Evolutionary conservation across 495 filamentous ascomycete genomes (phyloP).

Genomic region (Hamigera avellanea): DNA sequence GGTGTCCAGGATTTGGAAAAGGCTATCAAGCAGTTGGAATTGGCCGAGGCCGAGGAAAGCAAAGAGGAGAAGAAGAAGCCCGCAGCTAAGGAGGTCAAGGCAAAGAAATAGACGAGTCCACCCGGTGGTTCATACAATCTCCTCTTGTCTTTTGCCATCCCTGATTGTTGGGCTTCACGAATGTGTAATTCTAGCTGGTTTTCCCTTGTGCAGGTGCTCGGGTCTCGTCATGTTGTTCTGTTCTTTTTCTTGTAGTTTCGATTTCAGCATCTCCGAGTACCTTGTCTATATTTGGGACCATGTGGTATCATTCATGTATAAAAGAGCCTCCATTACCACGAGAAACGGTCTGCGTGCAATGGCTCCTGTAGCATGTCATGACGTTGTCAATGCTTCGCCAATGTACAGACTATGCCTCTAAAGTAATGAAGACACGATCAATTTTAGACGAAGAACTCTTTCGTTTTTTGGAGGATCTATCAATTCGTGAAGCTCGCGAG

Average conservation of each 20-base stretch:
- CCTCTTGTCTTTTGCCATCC: too few relatives aligned
- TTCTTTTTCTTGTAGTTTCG: constrained; percentile 14
- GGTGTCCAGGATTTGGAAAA: constrained; percentile 57
- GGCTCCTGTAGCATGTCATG: too few relatives aligned
- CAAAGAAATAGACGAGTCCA: constrained; percentile 3
- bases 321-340: too few relatives aligned
- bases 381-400: too few relatives aligned
- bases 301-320: constrained; percentile 24
- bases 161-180: not conserved
- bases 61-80: constrained; percentile 4
- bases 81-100: constrained; percentile 1
- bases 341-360: too few relatives aligned
- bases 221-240: constrained; percentile 1
- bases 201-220: not conserved
- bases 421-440: too few relatives aligned
- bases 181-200: not conserved
- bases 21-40: constrained; percentile 53
- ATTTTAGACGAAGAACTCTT: too few relatives aligned
- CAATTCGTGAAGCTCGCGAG: too few relatives aligned
- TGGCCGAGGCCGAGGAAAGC: constrained; percentile 5
- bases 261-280: constrained; percentile 12
- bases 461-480: too few relatives aligned
- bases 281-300: constrained; percentile 10
- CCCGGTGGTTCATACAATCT: constrained; percentile 2
- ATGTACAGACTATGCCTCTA: too few relatives aligned